Conservation (phyloP, 2,329 filamentous ascomycete species). For the Neurospora sp. region DNA sequence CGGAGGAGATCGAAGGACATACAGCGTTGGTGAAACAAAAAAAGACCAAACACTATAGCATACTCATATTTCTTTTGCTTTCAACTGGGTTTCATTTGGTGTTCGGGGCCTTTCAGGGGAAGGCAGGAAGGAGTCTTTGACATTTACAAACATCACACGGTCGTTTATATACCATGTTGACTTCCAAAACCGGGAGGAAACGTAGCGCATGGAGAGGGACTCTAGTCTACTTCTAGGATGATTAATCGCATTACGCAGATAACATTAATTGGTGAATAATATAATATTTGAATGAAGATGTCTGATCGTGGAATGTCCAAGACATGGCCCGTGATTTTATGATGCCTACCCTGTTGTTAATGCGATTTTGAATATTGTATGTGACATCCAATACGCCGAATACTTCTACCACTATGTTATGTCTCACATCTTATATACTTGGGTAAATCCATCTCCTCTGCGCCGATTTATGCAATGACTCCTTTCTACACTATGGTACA, state of each 20-base stretch:
- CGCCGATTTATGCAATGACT: slow-evolving; percentile 12
- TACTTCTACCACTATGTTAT: not conserved
- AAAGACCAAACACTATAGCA: not conserved
- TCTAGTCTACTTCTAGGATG: not conserved
- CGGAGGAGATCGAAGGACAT: not conserved
- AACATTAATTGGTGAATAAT: not conserved
- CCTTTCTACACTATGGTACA: slow-evolving; percentile 16
- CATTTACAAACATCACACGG: not conserved
- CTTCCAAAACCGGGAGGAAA: not conserved
- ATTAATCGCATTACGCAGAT: not conserved
- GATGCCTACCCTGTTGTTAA: too few species aligned
- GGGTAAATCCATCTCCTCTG: not conserved
- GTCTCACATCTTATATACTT: not conserved
- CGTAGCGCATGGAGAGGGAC: not conserved
- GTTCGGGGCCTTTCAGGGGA: not conserved
- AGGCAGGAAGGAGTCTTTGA: not conserved
- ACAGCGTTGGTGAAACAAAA: not conserved
- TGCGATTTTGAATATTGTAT: too few species aligned
- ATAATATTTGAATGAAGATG: not conserved
- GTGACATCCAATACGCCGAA: not conserved
- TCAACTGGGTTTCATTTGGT: not conserved
- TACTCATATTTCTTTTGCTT: not conserved
- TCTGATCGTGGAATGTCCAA: not conserved
- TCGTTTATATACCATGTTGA: not conserved
- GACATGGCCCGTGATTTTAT: not conserved